Base-by-base conservation (phyloP, 768 basidiomycete genomes). In the Crepidotus variabilis region DNA sequence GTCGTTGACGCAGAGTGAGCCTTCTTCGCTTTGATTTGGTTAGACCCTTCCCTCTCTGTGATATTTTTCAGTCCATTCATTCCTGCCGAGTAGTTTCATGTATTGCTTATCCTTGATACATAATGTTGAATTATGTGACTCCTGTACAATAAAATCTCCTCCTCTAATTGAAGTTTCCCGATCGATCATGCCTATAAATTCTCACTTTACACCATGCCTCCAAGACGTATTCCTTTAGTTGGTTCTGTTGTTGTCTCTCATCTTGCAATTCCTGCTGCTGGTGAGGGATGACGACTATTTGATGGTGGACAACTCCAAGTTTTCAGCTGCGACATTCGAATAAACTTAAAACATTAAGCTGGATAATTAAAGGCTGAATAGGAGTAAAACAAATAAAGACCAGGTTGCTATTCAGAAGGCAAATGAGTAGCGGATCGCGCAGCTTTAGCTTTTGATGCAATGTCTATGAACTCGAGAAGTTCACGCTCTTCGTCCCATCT, bases 1-100 rank as follows among this genome's bases (percentile, higher is more conserved):
- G 85, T 90, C 33, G 79, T 81, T 52, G 86, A 86, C 59, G 79
- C 77, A 2, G 85, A 86, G 55, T 86, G 70, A 68, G 2, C 24
- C 49, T 20, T 20, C 13, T 13, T n/a, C 16, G 14, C n/a, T 55
- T 34, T 50, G 6, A 21, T 51, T 22, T 32, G 34, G 43, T 28
- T 57, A 10, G 22, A 32, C 39, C 52, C 24, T 53, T 48, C 35
- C 24, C 22, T 18, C 13, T 23, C 18, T 28, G 28, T 22, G 13
- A 43, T 43, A 4, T 43, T 22, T 13, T 32, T 34, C 33, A 23
- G 36, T 52, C 2, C 9, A 23, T 43, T 52, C 9, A 36, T 52
- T 8, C 14, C 39, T 43, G 18, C 11, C 13, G 39, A 28, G n/a
- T 28, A 28, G 28, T 8, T 28, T 28, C 8, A 28, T 28, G 28